Conservation (phyloP, 106 monocot genomes). For the Agapanthus africanus region DNA sequence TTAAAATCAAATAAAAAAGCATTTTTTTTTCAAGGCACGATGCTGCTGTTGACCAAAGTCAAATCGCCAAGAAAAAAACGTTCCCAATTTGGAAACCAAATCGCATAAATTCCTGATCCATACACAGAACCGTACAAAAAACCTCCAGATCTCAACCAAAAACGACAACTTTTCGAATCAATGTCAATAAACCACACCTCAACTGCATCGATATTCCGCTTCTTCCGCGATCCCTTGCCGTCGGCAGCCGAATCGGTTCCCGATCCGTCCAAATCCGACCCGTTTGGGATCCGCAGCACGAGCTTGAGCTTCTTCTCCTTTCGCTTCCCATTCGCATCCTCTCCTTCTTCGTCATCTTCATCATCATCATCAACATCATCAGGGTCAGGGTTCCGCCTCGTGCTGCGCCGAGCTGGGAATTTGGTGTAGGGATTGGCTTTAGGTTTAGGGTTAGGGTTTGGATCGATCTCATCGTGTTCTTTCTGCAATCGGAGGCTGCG, state of each 20-base stretch:
- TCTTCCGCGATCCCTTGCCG: slow-evolving; percentile 8
- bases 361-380: slow-evolving; percentile 49
- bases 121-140: neutral
- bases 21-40: slow-evolving; percentile 10
- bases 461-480: slow-evolving; percentile 22
- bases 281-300: slow-evolving; percentile 33
- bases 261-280: slow-evolving; percentile 21
- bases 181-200: slow-evolving; percentile 11
- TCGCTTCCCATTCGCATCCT: slow-evolving; percentile 17
- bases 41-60: slow-evolving; percentile 43
- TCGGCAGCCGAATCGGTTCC: slow-evolving; percentile 41
- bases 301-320: slow-evolving; percentile 89
- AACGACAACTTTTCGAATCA: slow-evolving; percentile 4
- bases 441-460: slow-evolving; percentile 31
- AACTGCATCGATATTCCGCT: slow-evolving; percentile 33
- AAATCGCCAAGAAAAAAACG: slow-evolving; percentile 22
- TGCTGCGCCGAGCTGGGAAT: slow-evolving; percentile 26
- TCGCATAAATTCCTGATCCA: slow-evolving; percentile 10
- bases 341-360: slow-evolving; percentile 16
- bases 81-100: slow-evolving; percentile 18
- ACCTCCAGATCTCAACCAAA: neutral
- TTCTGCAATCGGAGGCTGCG: slow-evolving; percentile 77
- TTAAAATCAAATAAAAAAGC: slow-evolving; percentile 7
- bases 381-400: slow-evolving; percentile 30
- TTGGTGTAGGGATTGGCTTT: slow-evolving; percentile 28